These are phyloP conservation scores for Tolypocladium capitatum DNA, from an alignment of 2,329 filamentous ascomycete species.

Conservation along the genomic window DNA sequence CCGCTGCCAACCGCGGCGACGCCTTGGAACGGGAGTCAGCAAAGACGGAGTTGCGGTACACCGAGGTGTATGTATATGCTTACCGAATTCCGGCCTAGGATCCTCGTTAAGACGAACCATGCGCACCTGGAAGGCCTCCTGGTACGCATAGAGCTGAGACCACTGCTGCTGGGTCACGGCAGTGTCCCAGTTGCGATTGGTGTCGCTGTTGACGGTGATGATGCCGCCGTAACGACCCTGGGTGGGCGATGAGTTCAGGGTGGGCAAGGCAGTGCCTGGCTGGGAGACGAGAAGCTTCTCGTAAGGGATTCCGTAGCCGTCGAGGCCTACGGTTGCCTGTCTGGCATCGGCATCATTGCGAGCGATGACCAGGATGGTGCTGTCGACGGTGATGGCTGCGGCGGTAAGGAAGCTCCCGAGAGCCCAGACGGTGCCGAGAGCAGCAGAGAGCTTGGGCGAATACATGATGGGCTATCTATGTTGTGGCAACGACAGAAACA, in stretches of 20 bases:
- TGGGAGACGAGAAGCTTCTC: conserved; percentile 41
- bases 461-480: neutral
- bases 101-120: conserved; percentile 48
- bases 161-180: conserved; percentile 43
- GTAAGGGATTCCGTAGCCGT: conserved; percentile 48
- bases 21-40: neutral
- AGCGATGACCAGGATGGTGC: conserved; percentile 43
- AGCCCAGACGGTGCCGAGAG: neutral
- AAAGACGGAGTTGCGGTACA: neutral
- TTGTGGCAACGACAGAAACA: neutral
- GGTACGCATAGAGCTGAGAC: conserved; percentile 42
- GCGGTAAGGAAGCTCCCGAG: neutral
- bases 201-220: conserved; percentile 38
- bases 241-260: conserved; percentile 31
- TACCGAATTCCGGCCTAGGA: conserved; percentile 36
- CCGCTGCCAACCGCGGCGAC: conserved; percentile 4
- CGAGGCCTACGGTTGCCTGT: conserved; percentile 38
- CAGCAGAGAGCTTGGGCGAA: neutral
- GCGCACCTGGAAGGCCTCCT: conserved; percentile 41
- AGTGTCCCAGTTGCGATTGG: conserved; percentile 31
- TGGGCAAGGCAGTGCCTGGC: conserved; percentile 34
- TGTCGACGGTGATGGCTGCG: conserved; percentile 15
- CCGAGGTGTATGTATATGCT: conserved; percentile 5
- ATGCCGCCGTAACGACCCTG: conserved; percentile 47
- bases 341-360: conserved; percentile 33